Evolutionary conservation across 805 yeast species (phyloP).

Genomic region (Candida ipomoeae): DNA sequence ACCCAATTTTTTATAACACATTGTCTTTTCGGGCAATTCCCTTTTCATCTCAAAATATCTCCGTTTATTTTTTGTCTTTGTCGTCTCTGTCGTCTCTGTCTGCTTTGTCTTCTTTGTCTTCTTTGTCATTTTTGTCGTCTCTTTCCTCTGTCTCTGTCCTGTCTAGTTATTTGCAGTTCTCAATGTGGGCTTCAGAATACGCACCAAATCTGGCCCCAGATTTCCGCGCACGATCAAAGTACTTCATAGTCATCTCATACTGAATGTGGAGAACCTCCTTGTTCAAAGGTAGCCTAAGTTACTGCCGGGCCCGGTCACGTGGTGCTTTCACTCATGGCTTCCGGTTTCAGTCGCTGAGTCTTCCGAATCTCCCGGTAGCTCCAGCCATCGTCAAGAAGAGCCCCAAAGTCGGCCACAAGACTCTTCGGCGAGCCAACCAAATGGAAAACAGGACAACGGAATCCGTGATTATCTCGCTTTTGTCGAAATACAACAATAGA

Average conservation of each 20-base stretch:
- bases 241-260: neutral
- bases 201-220: neutral
- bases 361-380: neutral
- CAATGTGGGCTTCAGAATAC: neutral
- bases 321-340: neutral
- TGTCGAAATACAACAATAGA: slow-evolving; percentile 14
- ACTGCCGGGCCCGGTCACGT: neutral
- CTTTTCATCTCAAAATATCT: no score
- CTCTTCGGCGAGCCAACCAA: slow-evolving; percentile 23
- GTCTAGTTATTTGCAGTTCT: neutral
- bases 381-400: slow-evolving; percentile 7
- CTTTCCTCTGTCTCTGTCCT: no score
- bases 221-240: neutral
- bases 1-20: no score
- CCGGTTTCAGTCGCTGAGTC: neutral
- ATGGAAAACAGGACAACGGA: slow-evolving; percentile 17
- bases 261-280: neutral
- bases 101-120: no score
- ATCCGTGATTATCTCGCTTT: slow-evolving; percentile 14
- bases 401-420: slow-evolving; percentile 6
- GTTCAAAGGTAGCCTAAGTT: neutral
- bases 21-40: no score
- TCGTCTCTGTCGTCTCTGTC: no score
- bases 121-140: no score
- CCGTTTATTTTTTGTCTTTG: no score